Evolutionary conservation across 495 filamentous ascomycete genomes (phyloP), one percentile per base, ranked within the genome.

Genomic region (Penicillium pancosmium): DNA sequence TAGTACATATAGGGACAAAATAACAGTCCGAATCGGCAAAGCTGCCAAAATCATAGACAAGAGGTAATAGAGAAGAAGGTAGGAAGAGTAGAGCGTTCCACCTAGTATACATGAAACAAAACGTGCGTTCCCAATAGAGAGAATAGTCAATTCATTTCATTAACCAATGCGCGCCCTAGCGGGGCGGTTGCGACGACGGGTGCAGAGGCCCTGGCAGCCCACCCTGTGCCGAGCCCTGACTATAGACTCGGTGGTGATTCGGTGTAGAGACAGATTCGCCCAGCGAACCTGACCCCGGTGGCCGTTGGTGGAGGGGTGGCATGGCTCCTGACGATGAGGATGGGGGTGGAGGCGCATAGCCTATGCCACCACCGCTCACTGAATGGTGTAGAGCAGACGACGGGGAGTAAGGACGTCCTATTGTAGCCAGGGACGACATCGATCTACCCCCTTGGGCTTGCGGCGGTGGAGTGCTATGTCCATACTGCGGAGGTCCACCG

Each of bases 201-300:
- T 63, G 64, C 53, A 74, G 54, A 52, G 62, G 40, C 0, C 71
- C 70, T 6, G 71, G 69, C 33, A 70, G 52, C 16, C 64, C 64
- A 11, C 71, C 67, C 21, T 66, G 55, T 55, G 65, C 62, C 5
- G 73, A 73, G 10, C 76, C 70, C 55, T 78, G 76, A 41, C 77
- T 80, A 59, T 78, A 78, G 15, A 74, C 76, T 6, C 76, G 71
- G 57, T 80, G 73, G 55, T 80, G 77, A 5, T 62, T 65, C 0
- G 71, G 61, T 6, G 63, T 56, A 21, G 67, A 63, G 4, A 62
- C 50, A 44, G 63, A 54, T 4, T 72, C 72, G 16, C 53, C 59
- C 34, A 70, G 58, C 31, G 65, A 55, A 12, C 70, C 73, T 13
- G 70, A 60, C 19, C 64, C 69, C 2, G 68, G 55, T 21, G 70